Evolutionary conservation across 129 eudicot species (phyloP).

Genomic region (Flaveria linearis): DNA sequence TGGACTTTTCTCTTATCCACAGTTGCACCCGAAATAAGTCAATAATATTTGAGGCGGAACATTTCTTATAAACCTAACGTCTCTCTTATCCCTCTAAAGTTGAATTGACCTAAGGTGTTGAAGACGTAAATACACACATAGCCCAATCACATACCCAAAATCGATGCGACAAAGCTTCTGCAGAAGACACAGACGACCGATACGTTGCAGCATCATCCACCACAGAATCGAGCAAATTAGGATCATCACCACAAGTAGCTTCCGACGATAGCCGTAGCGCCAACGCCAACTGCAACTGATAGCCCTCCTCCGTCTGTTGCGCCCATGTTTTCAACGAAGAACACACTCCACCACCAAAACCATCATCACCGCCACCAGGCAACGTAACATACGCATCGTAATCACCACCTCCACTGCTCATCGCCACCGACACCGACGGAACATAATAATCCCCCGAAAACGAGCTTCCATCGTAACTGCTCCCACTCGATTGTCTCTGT

Average conservation of each 20-base stretch:
- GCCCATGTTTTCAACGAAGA: constrained; percentile 86
- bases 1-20: no score
- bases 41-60: no score
- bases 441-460: constrained; percentile 62
- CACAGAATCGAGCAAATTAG: constrained; percentile 69
- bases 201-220: constrained; percentile 40
- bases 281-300: constrained; percentile 83
- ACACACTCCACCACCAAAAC: constrained; percentile 40
- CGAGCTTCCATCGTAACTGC: constrained; percentile 86
- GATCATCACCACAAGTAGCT: constrained; percentile 82
- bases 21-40: no score
- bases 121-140: neutral
- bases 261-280: constrained; percentile 82
- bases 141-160: constrained; percentile 62
- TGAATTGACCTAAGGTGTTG: no score
- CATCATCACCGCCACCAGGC: constrained; percentile 34
- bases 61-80: no score
- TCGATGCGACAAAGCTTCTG: constrained; percentile 69
- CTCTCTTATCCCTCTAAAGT: no score
- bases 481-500: constrained; percentile 83
- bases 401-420: constrained; percentile 32
- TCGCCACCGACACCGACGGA: constrained; percentile 36
- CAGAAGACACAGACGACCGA: constrained; percentile 41
- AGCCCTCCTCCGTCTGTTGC: constrained; percentile 91
- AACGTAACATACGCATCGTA: no score